Evolutionary conservation across 2,329 filamentous ascomycete species (phyloP), one percentile per base, ranked within the genome.

Genomic region (Ophiostoma triangulosporum): DNA sequence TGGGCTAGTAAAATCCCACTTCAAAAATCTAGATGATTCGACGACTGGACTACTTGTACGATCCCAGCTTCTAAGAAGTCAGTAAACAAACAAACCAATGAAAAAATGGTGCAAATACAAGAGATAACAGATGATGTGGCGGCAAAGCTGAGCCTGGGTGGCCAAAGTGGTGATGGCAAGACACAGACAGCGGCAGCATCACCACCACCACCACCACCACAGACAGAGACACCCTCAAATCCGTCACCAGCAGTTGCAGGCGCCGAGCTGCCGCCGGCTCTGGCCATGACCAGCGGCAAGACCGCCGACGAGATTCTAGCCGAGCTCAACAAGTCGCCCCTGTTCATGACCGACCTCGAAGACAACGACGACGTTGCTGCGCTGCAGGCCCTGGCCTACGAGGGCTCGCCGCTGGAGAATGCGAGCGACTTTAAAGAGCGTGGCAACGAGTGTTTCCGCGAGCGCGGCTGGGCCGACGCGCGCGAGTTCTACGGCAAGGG

Each of bases 271-370:
- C 73, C 76, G 3, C 73, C 75, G 0, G 68, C 64, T 3, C 65
- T 70, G 53, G 67, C 69, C 22, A 59, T 66, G 58, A 63, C 63
- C 54, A 62, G 62, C 24, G 66, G 70, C 60, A 76, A 74, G 66
- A 74, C 76, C 4, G 68, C 74, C 3, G 76, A 78, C 35, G 76
- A 81, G 61, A 72, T 80, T 32, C 65, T 75, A 54, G 73, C 73
- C 9, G 77, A 81, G 49, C 68, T 81, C 40, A 78, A 79, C 65
- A 73, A 73, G 64, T 77, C 73, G 31, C 93, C 93, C 6, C 77
- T 98, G 35, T 98, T 98, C 74, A 98, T 98, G 93, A 97, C 89
- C 29, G 83, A 87, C 60, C 75, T 96, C 32, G 87, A 87, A 61
- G 86, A 94, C 59, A 95, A 95, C 64, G 74, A 84, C 57, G 82